These are phyloP conservation scores for Solanum habrochaites DNA, from an alignment of 257 asterid genomes.

Conservation along the genomic window DNA sequence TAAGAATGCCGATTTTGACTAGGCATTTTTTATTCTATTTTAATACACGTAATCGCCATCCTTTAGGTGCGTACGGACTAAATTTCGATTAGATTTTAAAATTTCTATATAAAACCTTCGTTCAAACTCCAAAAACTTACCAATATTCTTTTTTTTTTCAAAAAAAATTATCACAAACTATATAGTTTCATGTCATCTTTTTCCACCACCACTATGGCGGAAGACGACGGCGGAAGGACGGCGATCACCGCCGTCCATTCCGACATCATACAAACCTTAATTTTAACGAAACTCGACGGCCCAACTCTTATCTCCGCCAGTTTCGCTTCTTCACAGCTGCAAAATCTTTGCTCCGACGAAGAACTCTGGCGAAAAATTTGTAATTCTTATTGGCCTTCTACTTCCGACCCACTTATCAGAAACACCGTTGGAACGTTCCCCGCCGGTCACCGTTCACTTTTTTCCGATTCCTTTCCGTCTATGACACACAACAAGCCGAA, in stretches of 20 bases:
- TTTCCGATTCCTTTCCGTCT: slow-evolving; percentile 50
- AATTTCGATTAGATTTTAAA: background rate
- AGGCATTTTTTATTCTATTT: background rate
- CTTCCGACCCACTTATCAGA: slow-evolving; percentile 22
- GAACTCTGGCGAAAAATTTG: slow-evolving; percentile 52
- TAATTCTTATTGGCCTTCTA: slow-evolving; percentile 58
- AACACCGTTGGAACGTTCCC: slow-evolving; percentile 29
- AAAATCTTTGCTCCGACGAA: slow-evolving; percentile 35
- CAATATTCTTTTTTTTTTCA: rapidly evolving
- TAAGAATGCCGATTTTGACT: background rate
- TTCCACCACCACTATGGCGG: background rate
- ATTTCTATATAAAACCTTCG: background rate
- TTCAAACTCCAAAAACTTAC: background rate
- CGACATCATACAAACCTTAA: slow-evolving; percentile 46
- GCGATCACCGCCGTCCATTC: slow-evolving; percentile 43
- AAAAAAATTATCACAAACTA: background rate
- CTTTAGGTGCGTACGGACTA: rapidly evolving
- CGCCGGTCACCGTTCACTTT: slow-evolving; percentile 58
- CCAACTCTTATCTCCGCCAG: slow-evolving; percentile 51
- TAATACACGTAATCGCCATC: rapidly evolving
- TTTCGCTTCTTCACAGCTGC: slow-evolving; percentile 29
- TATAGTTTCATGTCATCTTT: slow-evolving; percentile 10
- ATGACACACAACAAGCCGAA: background rate
- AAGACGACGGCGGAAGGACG: slow-evolving; percentile 5
- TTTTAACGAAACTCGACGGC: slow-evolving; percentile 60